Evolutionary conservation across 768 basidiomycete genomes (phyloP).

Genomic region (Lyophyllum shimeji): DNA sequence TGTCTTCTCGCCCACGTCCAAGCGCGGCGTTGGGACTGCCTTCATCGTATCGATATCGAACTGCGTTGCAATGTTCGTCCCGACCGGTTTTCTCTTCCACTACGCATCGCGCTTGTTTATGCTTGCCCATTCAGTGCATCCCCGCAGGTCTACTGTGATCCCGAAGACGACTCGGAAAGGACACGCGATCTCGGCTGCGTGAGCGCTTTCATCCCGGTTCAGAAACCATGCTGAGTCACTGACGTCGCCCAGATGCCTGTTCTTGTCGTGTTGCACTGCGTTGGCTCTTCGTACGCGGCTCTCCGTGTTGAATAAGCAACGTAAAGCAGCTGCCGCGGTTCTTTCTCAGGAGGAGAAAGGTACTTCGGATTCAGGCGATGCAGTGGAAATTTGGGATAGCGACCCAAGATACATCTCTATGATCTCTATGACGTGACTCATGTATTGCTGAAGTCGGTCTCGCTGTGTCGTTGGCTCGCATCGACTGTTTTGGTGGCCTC

Average conservation of each 20-base stretch:
- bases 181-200: slow-evolving; percentile 56
- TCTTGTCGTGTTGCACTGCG: slow-evolving; percentile 41
- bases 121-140: slow-evolving; percentile 39
- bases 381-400: slow-evolving; percentile 43
- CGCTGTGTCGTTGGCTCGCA: too few relatives aligned
- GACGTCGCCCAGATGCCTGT: slow-evolving; percentile 35
- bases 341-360: slow-evolving; percentile 3
- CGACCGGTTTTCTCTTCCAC: background rate
- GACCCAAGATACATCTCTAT: slow-evolving; percentile 55
- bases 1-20: slow-evolving; percentile 57
- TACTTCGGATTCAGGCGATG: slow-evolving; percentile 4
- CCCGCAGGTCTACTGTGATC: slow-evolving; percentile 58
- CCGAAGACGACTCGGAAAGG: slow-evolving; percentile 51
- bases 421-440: slow-evolving; percentile 53
- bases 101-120: background rate
- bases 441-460: too few relatives aligned
- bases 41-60: slow-evolving; percentile 65
- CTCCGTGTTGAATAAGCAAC: slow-evolving; percentile 40
- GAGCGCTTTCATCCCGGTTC: slow-evolving; percentile 5
- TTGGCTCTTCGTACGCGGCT: slow-evolving; percentile 46
- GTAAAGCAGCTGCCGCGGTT: slow-evolving; percentile 20
- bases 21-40: slow-evolving; percentile 59
- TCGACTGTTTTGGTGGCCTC: too few relatives aligned
- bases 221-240: background rate
- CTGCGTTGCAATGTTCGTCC: slow-evolving; percentile 49